These are phyloP conservation scores for Cornus florida DNA, from an alignment of 148 eudicot genomes.

Conservation along the genomic window DNA sequence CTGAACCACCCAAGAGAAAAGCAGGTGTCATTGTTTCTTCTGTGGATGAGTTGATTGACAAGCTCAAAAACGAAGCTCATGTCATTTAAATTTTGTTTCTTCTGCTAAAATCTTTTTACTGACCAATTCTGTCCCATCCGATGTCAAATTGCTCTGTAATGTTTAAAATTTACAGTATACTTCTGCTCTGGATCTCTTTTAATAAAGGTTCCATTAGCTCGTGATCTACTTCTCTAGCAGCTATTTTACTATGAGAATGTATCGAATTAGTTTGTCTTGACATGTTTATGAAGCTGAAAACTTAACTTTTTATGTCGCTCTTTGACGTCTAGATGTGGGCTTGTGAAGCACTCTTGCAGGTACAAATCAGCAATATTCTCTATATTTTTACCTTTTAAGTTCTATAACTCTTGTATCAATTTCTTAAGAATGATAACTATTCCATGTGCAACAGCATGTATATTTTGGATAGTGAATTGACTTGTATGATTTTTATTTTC, in stretches of 20 bases:
- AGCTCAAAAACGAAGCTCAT: slow-evolving; percentile 89
- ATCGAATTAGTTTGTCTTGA: not conserved
- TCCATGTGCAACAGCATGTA: no score
- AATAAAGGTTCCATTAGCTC: not conserved
- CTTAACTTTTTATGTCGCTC: no score
- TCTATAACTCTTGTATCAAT: no score
- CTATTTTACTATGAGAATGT: not conserved
- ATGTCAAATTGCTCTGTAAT: not conserved
- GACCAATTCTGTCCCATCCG: not conserved
- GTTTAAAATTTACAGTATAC: not conserved
- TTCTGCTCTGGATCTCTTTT: not conserved
- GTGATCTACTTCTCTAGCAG: not conserved
- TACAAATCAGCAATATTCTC: no score
- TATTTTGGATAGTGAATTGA: no score
- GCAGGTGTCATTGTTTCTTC: slow-evolving; percentile 86
- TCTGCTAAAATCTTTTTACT: not conserved
- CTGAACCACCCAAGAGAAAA: slow-evolving; percentile 92
- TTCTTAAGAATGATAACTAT: no score
- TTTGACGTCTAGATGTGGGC: no score
- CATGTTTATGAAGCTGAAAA: not conserved
- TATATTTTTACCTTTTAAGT: no score
- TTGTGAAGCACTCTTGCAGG: no score
- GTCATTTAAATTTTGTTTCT: slow-evolving; percentile 44
- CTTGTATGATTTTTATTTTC: no score
- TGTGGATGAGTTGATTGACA: slow-evolving; percentile 87